These are phyloP conservation scores for Salix viminalis DNA, from an alignment of 345 rosid species.

Conservation along the genomic window DNA sequence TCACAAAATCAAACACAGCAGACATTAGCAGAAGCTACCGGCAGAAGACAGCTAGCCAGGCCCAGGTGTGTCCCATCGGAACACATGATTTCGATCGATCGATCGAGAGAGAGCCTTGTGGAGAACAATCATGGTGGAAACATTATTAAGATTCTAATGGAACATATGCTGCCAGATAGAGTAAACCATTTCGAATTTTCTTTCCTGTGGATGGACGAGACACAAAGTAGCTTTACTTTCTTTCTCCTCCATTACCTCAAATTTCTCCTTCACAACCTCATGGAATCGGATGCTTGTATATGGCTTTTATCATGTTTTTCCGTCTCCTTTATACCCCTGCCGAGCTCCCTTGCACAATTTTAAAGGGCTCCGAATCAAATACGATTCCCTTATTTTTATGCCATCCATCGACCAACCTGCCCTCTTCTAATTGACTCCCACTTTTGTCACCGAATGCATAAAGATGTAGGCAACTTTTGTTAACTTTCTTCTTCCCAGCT, in stretches of 20 bases:
- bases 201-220: conserved; percentile 20
- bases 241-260: background rate
- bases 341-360: background rate
- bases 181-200: background rate
- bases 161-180: conserved; percentile 32
- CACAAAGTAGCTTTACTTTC: conserved; percentile 28
- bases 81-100: background rate
- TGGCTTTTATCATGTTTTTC: background rate
- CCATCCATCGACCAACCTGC: background rate
- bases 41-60: background rate
- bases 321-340: background rate
- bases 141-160: conserved; percentile 22
- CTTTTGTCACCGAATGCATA: background rate
- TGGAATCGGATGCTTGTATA: conserved; percentile 45
- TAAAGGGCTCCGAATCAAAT: background rate
- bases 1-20: background rate
- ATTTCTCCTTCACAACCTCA: conserved; percentile 16
- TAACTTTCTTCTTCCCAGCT: background rate
- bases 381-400: background rate
- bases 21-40: background rate
- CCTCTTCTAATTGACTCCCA: background rate
- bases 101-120: background rate
- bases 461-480: background rate
- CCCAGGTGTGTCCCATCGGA: conserved; percentile 4
- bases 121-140: conserved; percentile 3